A percentile compares a stretch with the other conserved stretches of the same genome.
These are phyloP conservation scores for Colletotrichum tropicale DNA, from an alignment of 2,329 filamentous ascomycete species.

Conservation along the genomic window DNA sequence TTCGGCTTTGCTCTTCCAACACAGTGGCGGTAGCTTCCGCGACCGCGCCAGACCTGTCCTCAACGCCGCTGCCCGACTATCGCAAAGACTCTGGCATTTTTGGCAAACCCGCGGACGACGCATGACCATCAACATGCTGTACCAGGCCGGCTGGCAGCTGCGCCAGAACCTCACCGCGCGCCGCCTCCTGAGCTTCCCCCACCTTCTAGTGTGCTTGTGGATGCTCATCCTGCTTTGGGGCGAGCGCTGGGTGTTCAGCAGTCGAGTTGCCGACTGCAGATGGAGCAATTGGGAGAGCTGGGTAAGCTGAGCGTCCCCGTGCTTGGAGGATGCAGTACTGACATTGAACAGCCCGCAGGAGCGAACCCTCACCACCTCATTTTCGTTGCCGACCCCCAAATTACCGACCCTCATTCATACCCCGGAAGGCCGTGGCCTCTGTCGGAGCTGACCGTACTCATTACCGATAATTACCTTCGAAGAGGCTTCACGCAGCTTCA, in stretches of 20 bases:
- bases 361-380: conserved; percentile 83
- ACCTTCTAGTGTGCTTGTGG: conserved; percentile 76
- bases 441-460: conserved; percentile 53
- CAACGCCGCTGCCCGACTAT: background rate
- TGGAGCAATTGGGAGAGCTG: conserved; percentile 94
- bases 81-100: conserved; percentile 5
- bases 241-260: conserved; percentile 78
- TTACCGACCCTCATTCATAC: conserved; percentile 95
- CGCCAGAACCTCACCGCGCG: conserved; percentile 52
- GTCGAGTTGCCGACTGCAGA: conserved; percentile 71
- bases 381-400: conserved; percentile 87
- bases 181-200: conserved; percentile 66
- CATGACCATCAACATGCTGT: conserved; percentile 3
- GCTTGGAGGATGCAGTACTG: background rate
- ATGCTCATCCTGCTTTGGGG: conserved; percentile 80
- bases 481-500: conserved; percentile 84
- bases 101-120: conserved; percentile 16
- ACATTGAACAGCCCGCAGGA: conserved; percentile 65
- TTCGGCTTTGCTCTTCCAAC: conserved; percentile 6
- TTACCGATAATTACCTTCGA: conserved; percentile 90
- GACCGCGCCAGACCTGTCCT: conserved; percentile 14
- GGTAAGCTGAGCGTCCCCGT: conserved; percentile 58
- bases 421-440: conserved; percentile 74
- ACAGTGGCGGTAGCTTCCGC: conserved; percentile 23
- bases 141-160: conserved; percentile 28